phyloP scores from a whole-genome alignment of 2,329 filamentous ascomycete species.

The Ascochyta rabiei region DNA sequence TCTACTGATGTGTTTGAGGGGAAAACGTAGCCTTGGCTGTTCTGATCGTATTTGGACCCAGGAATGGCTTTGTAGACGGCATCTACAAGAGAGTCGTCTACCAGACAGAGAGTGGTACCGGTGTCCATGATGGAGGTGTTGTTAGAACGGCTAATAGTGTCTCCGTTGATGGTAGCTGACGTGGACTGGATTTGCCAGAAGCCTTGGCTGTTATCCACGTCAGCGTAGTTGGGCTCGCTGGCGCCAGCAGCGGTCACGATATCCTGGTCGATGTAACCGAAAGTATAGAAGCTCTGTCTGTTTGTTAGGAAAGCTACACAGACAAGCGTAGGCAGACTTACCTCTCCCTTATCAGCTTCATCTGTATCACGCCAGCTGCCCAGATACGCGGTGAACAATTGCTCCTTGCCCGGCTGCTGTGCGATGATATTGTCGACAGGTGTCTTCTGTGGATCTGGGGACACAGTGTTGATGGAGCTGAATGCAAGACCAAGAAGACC shows the following conservation, averaged over 20 bases:
- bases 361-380: constrained; percentile 60
- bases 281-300: constrained; percentile 47
- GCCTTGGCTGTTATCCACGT: constrained; percentile 62
- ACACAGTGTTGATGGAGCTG: constrained; percentile 67
- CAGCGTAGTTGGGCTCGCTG: constrained; percentile 60
- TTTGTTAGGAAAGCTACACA: neutral
- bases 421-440: constrained; percentile 72
- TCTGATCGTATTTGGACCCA: constrained; percentile 55
- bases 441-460: constrained; percentile 61
- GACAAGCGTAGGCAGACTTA: neutral
- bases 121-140: constrained; percentile 65
- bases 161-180: constrained; percentile 56
- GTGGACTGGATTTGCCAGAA: constrained; percentile 67
- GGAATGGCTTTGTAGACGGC: constrained; percentile 65
- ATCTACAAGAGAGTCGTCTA: constrained; percentile 59
- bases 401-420: constrained; percentile 52
- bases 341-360: constrained; percentile 51
- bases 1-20: constrained; percentile 45
- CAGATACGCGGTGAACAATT: constrained; percentile 68
- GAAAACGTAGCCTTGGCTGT: constrained; percentile 61
- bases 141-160: constrained; percentile 36
- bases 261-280: constrained; percentile 61
- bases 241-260: constrained; percentile 55
- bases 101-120: constrained; percentile 68
- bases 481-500: constrained; percentile 72